Conservation (phyloP, 306 rosid genomes). For the Parietaria judaica region DNA sequence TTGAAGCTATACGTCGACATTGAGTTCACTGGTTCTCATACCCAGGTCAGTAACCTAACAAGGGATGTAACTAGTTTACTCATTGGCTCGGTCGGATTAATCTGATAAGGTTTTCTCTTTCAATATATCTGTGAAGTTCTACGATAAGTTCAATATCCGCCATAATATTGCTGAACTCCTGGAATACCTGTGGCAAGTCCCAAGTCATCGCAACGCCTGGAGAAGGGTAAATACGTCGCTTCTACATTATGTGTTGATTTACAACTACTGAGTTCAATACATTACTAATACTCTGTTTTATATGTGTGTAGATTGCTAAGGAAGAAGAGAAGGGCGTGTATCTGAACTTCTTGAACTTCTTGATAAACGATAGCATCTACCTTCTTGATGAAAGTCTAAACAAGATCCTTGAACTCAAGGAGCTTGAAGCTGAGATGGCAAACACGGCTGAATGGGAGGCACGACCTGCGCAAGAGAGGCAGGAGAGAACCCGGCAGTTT, state of each 20-base stretch:
- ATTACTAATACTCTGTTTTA: not conserved
- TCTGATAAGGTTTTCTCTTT: slow-evolving; percentile 7
- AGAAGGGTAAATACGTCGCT: slow-evolving; percentile 49
- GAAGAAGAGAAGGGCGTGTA: slow-evolving; percentile 98
- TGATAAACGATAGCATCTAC: slow-evolving; percentile 91
- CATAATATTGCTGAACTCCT: slow-evolving; percentile 98
- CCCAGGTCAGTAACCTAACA: slow-evolving; percentile 44
- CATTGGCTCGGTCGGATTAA: not conserved
- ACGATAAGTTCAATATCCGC: slow-evolving; percentile 96
- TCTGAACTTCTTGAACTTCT: slow-evolving; percentile 90
- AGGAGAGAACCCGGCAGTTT: slow-evolving; percentile 90
- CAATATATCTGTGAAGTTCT: slow-evolving; percentile 53
- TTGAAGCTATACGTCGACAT: slow-evolving; percentile 97
- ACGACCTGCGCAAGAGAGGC: slow-evolving; percentile 90
- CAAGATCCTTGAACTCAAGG: slow-evolving; percentile 95
- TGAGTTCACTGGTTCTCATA: slow-evolving; percentile 97
- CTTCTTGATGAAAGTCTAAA: slow-evolving; percentile 97
- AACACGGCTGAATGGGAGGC: slow-evolving; percentile 87
- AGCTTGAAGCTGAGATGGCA: slow-evolving; percentile 97
- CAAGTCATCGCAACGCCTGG: slow-evolving; percentile 98
- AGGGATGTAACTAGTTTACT: not conserved
- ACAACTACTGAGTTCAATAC: not conserved
- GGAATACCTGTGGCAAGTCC: slow-evolving; percentile 97
- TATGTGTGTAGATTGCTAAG: slow-evolving; percentile 69
- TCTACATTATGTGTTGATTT: not conserved